Evolutionary conservation across 1,139 yeast species (phyloP), one percentile per base, ranked within the genome.

Genomic region (Blastobotrys proliferans): DNA sequence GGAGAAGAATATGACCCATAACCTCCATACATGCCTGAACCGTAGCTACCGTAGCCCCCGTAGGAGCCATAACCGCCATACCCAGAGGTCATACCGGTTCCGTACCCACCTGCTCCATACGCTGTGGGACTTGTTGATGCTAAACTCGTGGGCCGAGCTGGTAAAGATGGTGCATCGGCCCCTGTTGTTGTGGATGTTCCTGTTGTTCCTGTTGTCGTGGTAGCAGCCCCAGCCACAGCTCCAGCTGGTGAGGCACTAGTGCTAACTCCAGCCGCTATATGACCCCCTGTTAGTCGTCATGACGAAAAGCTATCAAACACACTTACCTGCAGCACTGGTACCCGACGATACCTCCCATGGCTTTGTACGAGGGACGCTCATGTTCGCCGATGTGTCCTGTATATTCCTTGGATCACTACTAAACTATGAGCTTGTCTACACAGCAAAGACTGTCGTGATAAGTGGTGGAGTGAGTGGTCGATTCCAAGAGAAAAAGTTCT

Each of bases 281-380:
- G 3, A 59, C 49, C 16, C 60, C 50, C 10, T 64, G 48, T 2
- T 64, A 49, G n/a, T n/a, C n/a, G n/a, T n/a, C n/a, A n/a, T n/a
- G n/a, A n/a, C n/a, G n/a, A n/a, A n/a, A n/a, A n/a, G n/a, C n/a
- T n/a, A n/a, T n/a, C n/a, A 16, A 8, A 64, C 51, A 17, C 58
- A 43, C 21, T 57, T 42, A 11, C 51, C 49, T 8, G 53, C 52
- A 9, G 50, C 43, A 1, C 53, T 35, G 3, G 45, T 42, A 4
- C 81, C 82, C 11, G 76, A 68, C 10, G 75, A 57, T 6, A 72
- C 75, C 60, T 83, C 92, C 92, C 92, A 83, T 22, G 94, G 92
- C 62, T 83, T 83, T 16, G 86, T 76, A 66, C 92, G 69, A 42
- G 82, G 79, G 18, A 69, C 72, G 22, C 77, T 72, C 55, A 51